phyloP scores from a whole-genome alignment of 352 stramenopile species.

The Globisporangium orthogonon region DNA sequence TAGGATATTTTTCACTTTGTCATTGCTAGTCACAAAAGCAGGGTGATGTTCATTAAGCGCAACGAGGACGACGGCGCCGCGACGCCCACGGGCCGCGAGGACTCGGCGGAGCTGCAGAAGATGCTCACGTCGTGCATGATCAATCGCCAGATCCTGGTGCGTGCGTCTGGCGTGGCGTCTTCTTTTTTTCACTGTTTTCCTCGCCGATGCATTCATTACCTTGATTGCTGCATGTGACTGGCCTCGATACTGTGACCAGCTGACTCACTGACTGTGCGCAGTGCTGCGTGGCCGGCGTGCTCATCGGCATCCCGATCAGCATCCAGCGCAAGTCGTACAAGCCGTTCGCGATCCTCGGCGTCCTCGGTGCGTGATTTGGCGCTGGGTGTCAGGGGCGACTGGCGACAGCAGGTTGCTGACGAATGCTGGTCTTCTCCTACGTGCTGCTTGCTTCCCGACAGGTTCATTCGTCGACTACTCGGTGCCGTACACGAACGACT shows the following conservation, averaged over 20 bases:
- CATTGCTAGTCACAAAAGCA: neutral
- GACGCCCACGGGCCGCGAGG: slow-evolving; percentile 55
- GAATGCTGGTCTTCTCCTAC: neutral
- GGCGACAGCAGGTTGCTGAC: neutral
- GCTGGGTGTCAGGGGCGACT: too few species aligned
- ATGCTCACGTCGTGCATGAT: slow-evolving; percentile 86
- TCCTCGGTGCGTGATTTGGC: slow-evolving; percentile 38
- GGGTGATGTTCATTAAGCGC: slow-evolving; percentile 41
- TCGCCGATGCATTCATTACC: too few species aligned
- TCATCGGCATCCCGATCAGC: slow-evolving; percentile 80
- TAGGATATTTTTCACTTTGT: too few species aligned
- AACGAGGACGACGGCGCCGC: slow-evolving; percentile 26
- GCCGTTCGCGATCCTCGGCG: slow-evolving; percentile 66
- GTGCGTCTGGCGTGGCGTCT: slow-evolving; percentile 7
- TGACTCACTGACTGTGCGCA: slow-evolving; percentile 9
- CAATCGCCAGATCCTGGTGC: slow-evolving; percentile 74
- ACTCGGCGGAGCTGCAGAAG: slow-evolving; percentile 66
- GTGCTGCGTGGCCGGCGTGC: slow-evolving; percentile 73
- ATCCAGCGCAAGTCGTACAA: slow-evolving; percentile 78
- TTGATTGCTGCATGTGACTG: too few species aligned
- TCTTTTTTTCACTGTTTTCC: too few species aligned
- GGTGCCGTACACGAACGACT: slow-evolving; percentile 77
- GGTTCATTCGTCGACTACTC: slow-evolving; percentile 85
- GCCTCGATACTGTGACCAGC: too few species aligned
- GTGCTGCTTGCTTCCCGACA: slow-evolving; percentile 11